phyloP scores from a whole-genome alignment of 495 filamentous ascomycete species.

The Penicillium psychrofluorescens region DNA sequence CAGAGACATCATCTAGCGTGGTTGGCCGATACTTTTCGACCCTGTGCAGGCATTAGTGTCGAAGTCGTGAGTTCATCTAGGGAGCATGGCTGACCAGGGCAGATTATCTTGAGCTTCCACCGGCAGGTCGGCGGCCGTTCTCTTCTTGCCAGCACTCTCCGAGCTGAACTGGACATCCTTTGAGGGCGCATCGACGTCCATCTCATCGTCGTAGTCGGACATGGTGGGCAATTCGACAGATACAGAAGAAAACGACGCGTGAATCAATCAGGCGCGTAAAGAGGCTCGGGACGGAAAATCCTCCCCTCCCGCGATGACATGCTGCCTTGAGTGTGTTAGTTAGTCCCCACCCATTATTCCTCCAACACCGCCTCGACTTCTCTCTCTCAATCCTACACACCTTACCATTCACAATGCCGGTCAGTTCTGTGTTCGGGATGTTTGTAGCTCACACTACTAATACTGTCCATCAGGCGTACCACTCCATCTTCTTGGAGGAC shows the following conservation, averaged over 20 bases:
- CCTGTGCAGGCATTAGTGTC: conserved; percentile 43
- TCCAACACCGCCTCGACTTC: background rate
- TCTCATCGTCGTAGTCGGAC: conserved; percentile 89
- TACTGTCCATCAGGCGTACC: conserved; percentile 61
- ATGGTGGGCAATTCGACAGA: conserved; percentile 38
- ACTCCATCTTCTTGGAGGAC: conserved; percentile 87
- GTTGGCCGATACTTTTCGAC: conserved; percentile 97
- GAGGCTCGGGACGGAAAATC: conserved; percentile 40
- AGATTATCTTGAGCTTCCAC: conserved; percentile 90
- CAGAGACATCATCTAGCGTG: conserved; percentile 84
- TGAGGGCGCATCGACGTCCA: conserved; percentile 67
- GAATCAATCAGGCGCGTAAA: conserved; percentile 32
- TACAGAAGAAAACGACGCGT: conserved; percentile 21
- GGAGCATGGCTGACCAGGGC: conserved; percentile 61
- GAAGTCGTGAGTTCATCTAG: background rate
- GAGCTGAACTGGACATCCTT: conserved; percentile 50
- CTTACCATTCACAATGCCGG: conserved; percentile 39
- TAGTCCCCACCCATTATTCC: conserved; percentile 1
- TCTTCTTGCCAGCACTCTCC: conserved; percentile 67
- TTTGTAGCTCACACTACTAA: conserved; percentile 1
- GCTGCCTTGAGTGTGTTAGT: conserved; percentile 21
- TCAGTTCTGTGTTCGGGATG: conserved; percentile 14
- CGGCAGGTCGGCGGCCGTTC: conserved; percentile 85
- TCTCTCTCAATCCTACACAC: background rate
- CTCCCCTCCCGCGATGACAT: conserved; percentile 31